phyloP scores from a whole-genome alignment of 192 early-diverging fungal genomes.

The Coemansia sp. region DNA sequence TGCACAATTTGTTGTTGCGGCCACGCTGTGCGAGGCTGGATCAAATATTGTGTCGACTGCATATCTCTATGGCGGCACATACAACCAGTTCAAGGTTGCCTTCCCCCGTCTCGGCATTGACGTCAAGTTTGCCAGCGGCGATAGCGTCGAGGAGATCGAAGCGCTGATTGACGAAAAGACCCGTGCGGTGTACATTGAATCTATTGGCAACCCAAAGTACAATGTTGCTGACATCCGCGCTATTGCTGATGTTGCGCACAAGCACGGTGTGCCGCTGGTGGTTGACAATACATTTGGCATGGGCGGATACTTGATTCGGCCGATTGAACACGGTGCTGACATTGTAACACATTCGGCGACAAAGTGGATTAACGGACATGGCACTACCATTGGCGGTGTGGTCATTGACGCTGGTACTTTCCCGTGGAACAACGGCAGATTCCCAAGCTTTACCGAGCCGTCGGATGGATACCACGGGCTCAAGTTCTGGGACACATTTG shows the following conservation, averaged over 20 bases:
- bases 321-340: slow-evolving; percentile 92
- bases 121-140: too few species aligned
- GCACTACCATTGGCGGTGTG: slow-evolving; percentile 88
- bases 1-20: too few species aligned
- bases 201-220: too few species aligned
- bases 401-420: slow-evolving; percentile 87
- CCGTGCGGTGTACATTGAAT: too few species aligned
- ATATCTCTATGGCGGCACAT: too few species aligned
- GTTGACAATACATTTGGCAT: slow-evolving; percentile 98
- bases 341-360: slow-evolving; percentile 92
- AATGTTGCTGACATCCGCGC: too few species aligned
- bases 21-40: too few species aligned
- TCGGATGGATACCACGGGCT: slow-evolving; percentile 76
- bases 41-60: too few species aligned
- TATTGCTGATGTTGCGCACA: slow-evolving; percentile 78
- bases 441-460: slow-evolving; percentile 85
- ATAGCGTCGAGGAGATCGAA: too few species aligned
- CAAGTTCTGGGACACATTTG: slow-evolving; percentile 85
- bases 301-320: slow-evolving; percentile 77
- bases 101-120: too few species aligned
- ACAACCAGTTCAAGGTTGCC: too few species aligned
- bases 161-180: too few species aligned
- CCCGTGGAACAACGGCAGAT: slow-evolving; percentile 83
- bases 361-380: slow-evolving; percentile 93
- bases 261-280: slow-evolving; percentile 80